Evolutionary conservation across 805 yeast species (phyloP), one percentile per base, ranked within the genome.

Genomic region (Candida ficus): DNA sequence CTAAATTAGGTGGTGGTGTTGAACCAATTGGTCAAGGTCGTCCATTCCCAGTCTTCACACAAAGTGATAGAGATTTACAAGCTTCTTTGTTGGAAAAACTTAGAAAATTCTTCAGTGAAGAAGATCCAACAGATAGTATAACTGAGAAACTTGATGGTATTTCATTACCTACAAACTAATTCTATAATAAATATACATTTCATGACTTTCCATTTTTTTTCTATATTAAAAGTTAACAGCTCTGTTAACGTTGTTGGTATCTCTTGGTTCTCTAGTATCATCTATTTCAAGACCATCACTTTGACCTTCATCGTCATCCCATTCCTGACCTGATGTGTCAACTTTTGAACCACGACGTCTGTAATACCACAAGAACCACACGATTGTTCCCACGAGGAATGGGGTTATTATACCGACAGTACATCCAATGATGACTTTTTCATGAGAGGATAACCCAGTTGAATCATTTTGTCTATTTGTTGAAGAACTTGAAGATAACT

Each of bases 341-440:
- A 47, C 39, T 11, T 36, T 28, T 7, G 42, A 22, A 35, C 43
- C 46, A 16, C 42, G 47, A 27, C 45, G 49, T 35, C 46, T 47
- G 16, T 42, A 43, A 38, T 45, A 49, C 50, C 50, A 26, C 14
- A 35, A n/a, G n/a, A n/a, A n/a, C n/a, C n/a, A n/a, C 6, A 23
- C 8, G 25, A 28, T 13, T 5, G 35, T 30, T 17, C 36, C 30
- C 10, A 33, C 41, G 3, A 51, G 49, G 1, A 75, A 47, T 2
- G 90, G 85, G 1, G 80, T 78, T 38, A 86, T 86, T 12, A 83
- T 72, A 41, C 89, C 89, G 6, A 82, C 81, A 22, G 77, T 81
- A 43, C 80, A 79, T 29, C 89, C 89, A 38, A 80, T 71, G 19
- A 82, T 76, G 27, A 81, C 71, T 41, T 71, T 72, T 40, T 74